A percentile compares a stretch with the other conserved stretches of the same genome.
Evolutionary conservation across 345 rosid species (phyloP).

Genomic region (Linum trigynum): DNA sequence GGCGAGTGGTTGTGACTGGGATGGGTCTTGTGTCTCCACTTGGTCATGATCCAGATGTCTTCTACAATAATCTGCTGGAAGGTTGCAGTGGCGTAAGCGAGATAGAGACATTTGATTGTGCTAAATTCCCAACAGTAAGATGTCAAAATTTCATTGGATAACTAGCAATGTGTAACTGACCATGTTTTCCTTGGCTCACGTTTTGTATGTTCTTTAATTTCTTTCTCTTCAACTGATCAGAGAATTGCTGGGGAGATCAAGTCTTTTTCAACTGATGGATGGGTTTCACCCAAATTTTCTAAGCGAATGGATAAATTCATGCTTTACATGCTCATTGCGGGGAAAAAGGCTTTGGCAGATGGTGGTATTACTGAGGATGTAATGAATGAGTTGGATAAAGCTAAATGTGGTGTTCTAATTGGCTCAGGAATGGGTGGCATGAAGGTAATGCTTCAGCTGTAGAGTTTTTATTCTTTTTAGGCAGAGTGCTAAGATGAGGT

Average conservation of each 20-base stretch:
- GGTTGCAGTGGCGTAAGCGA: constrained; percentile 81
- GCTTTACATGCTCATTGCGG: constrained; percentile 90
- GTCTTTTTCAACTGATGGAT: constrained; percentile 73
- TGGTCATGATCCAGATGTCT: constrained; percentile 69
- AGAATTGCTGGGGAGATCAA: constrained; percentile 94
- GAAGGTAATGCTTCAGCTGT: constrained; percentile 43
- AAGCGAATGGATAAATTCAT: constrained; percentile 94
- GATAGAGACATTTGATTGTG: constrained; percentile 82
- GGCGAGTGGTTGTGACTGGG: constrained; percentile 91
- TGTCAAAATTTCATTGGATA: neutral
- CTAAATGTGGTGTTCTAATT: constrained; percentile 82
- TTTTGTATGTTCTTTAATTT: constrained; percentile 4
- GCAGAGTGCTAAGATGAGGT: neutral
- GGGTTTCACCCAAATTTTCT: constrained; percentile 77
- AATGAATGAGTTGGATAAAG: constrained; percentile 67
- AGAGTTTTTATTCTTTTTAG: neutral
- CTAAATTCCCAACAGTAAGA: constrained; percentile 65
- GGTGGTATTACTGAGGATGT: constrained; percentile 75
- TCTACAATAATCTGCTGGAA: constrained; percentile 76
- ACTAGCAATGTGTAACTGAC: neutral
- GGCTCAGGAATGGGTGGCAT: constrained; percentile 96
- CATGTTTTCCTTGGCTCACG: neutral
- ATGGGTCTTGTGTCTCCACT: constrained; percentile 85
- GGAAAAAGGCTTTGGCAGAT: constrained; percentile 87
- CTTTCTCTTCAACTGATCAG: constrained; percentile 18